Evolutionary conservation across 2,329 filamentous ascomycete species (phyloP).

Genomic region (Fusarium scirpi): DNA sequence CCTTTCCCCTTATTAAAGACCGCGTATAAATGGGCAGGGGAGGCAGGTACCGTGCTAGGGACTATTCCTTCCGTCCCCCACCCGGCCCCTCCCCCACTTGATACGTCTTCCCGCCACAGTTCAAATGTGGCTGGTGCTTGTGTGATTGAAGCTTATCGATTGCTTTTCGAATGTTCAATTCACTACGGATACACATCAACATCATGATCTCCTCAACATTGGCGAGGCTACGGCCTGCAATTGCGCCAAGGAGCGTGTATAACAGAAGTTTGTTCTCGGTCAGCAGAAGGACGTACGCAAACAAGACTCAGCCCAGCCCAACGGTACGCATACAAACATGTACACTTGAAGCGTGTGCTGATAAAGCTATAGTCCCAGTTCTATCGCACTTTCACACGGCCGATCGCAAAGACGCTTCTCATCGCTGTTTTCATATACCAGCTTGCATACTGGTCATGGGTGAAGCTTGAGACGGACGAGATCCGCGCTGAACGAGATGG

Average conservation of each 20-base stretch:
- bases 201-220: constrained; percentile 25
- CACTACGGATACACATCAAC: constrained; percentile 1
- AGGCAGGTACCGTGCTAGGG: constrained; percentile 2
- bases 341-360: not conserved
- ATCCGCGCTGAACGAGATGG: constrained; percentile 69
- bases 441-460: constrained; percentile 79
- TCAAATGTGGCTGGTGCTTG: constrained; percentile 11
- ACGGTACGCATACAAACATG: constrained; percentile 37
- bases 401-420: constrained; percentile 79
- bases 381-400: constrained; percentile 80
- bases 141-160: constrained; percentile 23
- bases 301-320: constrained; percentile 45
- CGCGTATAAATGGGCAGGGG: constrained; percentile 5
- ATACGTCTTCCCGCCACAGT: not conserved
- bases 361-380: constrained; percentile 66
- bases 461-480: constrained; percentile 80
- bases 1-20: constrained; percentile 42
- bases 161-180: not conserved
- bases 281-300: constrained; percentile 43
- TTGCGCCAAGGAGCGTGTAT: not conserved
- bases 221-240: constrained; percentile 28
- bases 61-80: constrained; percentile 16
- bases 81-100: constrained; percentile 17
- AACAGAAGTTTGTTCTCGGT: not conserved
- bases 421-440: constrained; percentile 84